Base-by-base conservation (phyloP, 139 green algal species). In the Haematococcus lacustris region DNA sequence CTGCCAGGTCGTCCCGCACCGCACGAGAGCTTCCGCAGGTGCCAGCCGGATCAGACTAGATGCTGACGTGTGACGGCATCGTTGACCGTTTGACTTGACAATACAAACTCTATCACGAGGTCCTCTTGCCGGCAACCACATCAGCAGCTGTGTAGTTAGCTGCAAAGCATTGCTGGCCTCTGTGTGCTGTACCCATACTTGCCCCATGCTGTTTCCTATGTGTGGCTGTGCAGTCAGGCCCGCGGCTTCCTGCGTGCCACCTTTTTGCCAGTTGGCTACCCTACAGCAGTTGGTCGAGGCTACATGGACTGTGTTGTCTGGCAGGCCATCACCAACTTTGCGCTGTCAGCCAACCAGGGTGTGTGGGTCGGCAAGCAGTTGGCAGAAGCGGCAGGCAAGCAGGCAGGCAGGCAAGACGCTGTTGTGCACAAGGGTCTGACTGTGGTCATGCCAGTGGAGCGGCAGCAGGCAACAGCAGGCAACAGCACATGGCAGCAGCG, bases 191-290 rank as follows among this genome's bases (percentile, higher is more conserved):
- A n/a, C n/a, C n/a, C n/a, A n/a, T n/a, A n/a, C n/a, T n/a, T n/a
- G n/a, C n/a, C n/a, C n/a, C n/a, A n/a, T n/a, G n/a, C n/a, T n/a
- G n/a, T n/a, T n/a, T n/a, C n/a, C n/a, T n/a, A 57, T 57, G 57
- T 25, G 26, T 65, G 57, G 21, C 25, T n/a, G 26, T 33, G 21
- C 74, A 79, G 74, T 59, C 67, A 68, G 28, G 28, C 70, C 21
- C 68, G 51, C 1, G 21, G 57, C 28, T 35, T 53, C n/a, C 26
- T 87, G 34, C 61, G 69, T 28, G 64, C 71, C 35, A 85, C 78
- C 1, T 86, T 88, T 59, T 68, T 88, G 25, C 80, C 83, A 3
- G 34, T 71, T 1, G 80, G 80, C 34, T 90, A 86, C 71, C 85
- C 85, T 2, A 59, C 47, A 13, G 78, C 73, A 43, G 73, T 76